Evolutionary conservation across 225 moss, liverwort and hornwort genomes (phyloP).

Genomic region (Physcomitrium patens): DNA sequence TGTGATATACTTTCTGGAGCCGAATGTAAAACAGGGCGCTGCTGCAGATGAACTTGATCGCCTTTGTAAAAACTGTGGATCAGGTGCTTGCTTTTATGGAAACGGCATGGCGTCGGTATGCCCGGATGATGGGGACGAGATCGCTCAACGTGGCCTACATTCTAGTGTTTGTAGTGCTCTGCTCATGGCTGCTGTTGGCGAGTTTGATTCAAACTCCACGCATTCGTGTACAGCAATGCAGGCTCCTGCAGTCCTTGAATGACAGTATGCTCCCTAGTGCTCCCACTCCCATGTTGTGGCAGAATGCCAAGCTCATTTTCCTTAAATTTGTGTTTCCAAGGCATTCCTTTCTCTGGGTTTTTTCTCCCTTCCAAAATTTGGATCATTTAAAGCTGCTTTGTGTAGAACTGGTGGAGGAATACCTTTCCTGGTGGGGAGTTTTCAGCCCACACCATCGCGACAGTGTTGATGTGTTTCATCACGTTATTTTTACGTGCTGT

Average conservation of each 20-base stretch:
- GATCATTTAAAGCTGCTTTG: too few species aligned
- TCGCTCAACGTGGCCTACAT: constrained; percentile 61
- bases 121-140: constrained; percentile 52
- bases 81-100: constrained; percentile 44
- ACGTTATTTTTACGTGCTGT: too few species aligned
- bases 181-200: constrained; percentile 63
- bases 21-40: constrained; percentile 20
- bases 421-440: too few species aligned
- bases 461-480: too few species aligned
- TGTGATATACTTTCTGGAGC: neutral
- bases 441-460: too few species aligned
- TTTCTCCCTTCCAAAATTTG: too few species aligned
- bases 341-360: neutral
- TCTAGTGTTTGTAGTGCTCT: constrained; percentile 60
- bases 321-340: neutral
- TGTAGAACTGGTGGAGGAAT: too few species aligned
- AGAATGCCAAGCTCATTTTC: neutral
- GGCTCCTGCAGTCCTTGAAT: constrained; percentile 31
- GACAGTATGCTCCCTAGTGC: constrained; percentile 42
- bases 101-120: constrained; percentile 52
- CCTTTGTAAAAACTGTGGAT: constrained; percentile 52
- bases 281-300: constrained; percentile 25
- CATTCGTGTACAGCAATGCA: constrained; percentile 44
- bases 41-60: constrained; percentile 57
- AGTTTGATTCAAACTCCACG: constrained; percentile 53